Base-by-base conservation (phyloP, 371 early-diverging fungal species). In the Mortierella polycephala region DNA sequence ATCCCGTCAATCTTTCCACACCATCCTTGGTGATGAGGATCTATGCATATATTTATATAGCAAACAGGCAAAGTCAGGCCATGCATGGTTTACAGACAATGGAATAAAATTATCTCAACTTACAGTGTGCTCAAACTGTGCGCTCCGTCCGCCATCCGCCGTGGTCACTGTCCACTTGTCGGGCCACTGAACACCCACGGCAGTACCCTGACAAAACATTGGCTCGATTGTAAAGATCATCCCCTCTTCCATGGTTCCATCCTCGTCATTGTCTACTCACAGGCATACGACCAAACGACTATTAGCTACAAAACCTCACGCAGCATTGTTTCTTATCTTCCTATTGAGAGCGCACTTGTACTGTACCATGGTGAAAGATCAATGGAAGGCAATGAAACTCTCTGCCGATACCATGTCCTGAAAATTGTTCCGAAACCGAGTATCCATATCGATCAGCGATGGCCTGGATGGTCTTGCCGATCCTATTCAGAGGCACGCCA, bases 201-300 rank as follows among this genome's bases (percentile, higher is more conserved):
- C 82, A 18, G 81, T 77, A 23, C 97, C 97, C 81, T 96, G 94
- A 68, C 92, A 92, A 61, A 96, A 79, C 66, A 95, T 92, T 0
- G 97, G 97, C 81, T 95, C 94, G 57, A 96, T 92, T 7, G 96
- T 96, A 71, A 96, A 96, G 37, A 89, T 86, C 91, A 93, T 94
- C 0, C 94, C 94, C 10, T 87, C 79, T 58, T 81, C 74, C 95
- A 96, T 94, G 0, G 71, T 55, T 7, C 90, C 92, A 7, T 85
- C 85, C 52, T 86, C 89, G 21, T 86, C 81, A 67, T 89, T 92
- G 16, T 77, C 87, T 85, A 74, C 13, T 20, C 0, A 23, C 12
- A 41, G 12, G 3, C 30, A 30, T 4, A 30, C 4, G 30, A 30
- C 30, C 30, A 30, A 30, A 30, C 30, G 30, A 30, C 30, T 30